Conservation (phyloP, 371 early-diverging fungal species). For the Syncephalis plumigaleata region DNA sequence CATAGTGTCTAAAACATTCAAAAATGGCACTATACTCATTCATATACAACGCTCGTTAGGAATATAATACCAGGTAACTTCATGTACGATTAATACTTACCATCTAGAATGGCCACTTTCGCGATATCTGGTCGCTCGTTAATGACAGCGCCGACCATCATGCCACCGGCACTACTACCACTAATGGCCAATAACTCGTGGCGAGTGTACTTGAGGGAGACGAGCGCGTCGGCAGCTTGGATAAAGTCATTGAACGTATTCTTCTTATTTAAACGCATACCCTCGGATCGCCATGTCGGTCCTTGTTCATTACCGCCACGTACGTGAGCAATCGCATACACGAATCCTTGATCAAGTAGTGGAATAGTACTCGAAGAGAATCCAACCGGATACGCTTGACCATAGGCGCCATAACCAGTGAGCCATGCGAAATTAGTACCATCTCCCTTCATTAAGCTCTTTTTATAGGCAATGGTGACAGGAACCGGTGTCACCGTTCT, state of each 20-base stretch:
- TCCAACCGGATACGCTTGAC: neutral
- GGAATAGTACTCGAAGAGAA: neutral
- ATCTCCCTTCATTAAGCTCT: constrained; percentile 1
- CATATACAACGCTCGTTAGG: too few relatives aligned
- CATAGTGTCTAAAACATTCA: too few relatives aligned
- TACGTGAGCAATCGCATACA: constrained; percentile 40
- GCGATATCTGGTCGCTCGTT: too few relatives aligned
- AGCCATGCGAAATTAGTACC: constrained; percentile 1
- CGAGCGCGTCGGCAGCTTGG: constrained; percentile 24
- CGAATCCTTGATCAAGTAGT: constrained; percentile 20
- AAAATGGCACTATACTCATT: too few relatives aligned
- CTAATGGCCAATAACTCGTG: constrained; percentile 17
- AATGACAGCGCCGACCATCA: too few relatives aligned
- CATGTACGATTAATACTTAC: too few relatives aligned
- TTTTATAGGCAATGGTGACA: constrained; percentile 1
- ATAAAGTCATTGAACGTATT: constrained; percentile 39
- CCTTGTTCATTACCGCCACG: constrained; percentile 43
- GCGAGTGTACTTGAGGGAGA: constrained; percentile 32
- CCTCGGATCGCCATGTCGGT: constrained; percentile 32
- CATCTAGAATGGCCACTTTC: too few relatives aligned
- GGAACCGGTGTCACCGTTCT: constrained; percentile 25
- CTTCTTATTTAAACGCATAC: constrained; percentile 31
- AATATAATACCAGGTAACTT: too few relatives aligned
- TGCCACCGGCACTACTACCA: too few relatives aligned
- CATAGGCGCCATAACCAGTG: constrained; percentile 4